phyloP scores from a whole-genome alignment of 495 filamentous ascomycete species.

The Thermothielavioides terrestris region DNA sequence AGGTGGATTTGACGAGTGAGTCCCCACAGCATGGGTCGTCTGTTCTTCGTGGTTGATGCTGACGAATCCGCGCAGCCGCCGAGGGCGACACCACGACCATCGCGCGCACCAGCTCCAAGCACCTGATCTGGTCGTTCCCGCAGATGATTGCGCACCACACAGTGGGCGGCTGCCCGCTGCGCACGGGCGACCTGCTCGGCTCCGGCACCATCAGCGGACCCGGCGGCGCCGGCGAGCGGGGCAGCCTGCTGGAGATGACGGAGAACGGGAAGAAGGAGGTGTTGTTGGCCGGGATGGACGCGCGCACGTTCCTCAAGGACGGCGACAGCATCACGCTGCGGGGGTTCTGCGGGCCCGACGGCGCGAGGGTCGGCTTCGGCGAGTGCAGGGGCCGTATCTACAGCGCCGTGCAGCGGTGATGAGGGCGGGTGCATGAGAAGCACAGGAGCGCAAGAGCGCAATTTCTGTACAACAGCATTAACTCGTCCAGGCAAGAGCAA shows the following conservation, averaged over 20 bases:
- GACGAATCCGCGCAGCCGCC: conserved; percentile 33
- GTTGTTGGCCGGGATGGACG: conserved; percentile 58
- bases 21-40: too few relatives aligned
- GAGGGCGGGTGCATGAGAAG: neutral
- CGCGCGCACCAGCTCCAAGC: conserved; percentile 51
- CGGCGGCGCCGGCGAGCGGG: conserved; percentile 44
- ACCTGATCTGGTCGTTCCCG: conserved; percentile 84
- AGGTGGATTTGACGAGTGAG: conserved; percentile 63
- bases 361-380: conserved; percentile 62
- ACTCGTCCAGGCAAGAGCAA: too few relatives aligned
- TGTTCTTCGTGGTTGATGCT: neutral
- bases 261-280: conserved; percentile 56
- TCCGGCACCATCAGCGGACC: conserved; percentile 85
- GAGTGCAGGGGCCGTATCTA: conserved; percentile 55
- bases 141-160: conserved; percentile 95
- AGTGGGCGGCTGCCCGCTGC: conserved; percentile 74
- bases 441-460: neutral
- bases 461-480: neutral
- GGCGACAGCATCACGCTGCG: conserved; percentile 69
- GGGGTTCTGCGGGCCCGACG: conserved; percentile 52
- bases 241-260: conserved; percentile 76
- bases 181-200: conserved; percentile 74
- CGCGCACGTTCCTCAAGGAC: conserved; percentile 72
- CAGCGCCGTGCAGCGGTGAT: conserved; percentile 14
- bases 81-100: conserved; percentile 59